phyloP scores from a whole-genome alignment of 2,329 filamentous ascomycete species.

The Colletotrichum sp. region DNA sequence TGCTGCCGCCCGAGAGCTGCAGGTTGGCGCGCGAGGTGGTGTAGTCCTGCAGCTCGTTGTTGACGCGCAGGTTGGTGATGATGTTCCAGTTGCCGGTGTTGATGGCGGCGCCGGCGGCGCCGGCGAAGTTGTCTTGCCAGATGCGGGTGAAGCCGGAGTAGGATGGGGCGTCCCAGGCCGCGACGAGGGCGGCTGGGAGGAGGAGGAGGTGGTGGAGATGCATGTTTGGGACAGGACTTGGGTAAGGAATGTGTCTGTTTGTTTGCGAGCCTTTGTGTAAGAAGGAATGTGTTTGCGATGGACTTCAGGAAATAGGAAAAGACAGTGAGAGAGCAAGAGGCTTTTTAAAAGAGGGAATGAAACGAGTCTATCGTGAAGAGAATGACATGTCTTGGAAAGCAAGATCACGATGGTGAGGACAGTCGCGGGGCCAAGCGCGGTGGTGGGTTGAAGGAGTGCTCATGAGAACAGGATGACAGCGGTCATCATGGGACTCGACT shows the following conservation, averaged over 20 bases:
- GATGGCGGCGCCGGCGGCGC: conserved; percentile 37
- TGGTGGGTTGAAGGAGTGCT: not conserved
- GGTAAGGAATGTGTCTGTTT: not conserved
- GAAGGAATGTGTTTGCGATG: not conserved
- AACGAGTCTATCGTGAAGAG: not conserved
- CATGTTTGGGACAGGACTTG: not conserved
- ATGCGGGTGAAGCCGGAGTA: conserved; percentile 43
- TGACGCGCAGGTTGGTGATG: conserved; percentile 49
- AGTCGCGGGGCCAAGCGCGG: not conserved
- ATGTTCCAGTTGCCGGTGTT: conserved; percentile 47
- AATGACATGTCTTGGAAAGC: conserved; percentile 14
- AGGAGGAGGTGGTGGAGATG: conserved; percentile 19
- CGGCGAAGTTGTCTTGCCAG: conserved; percentile 51
- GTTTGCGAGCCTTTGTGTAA: not conserved
- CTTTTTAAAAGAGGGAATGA: not conserved
- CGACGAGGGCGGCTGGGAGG: conserved; percentile 30
- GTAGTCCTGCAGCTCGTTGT: conserved; percentile 56
- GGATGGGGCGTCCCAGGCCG: conserved; percentile 40
- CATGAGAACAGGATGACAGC: conserved; percentile 7
- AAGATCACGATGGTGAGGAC: conserved; percentile 11
- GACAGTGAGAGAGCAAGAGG: not conserved
- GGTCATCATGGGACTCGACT: conserved; percentile 7
- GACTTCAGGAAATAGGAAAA: not conserved
- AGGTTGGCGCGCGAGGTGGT: conserved; percentile 47
- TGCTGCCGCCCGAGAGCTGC: conserved; percentile 55